Evolutionary conservation across 192 early-diverging fungal species (phyloP).

Genomic region (Chytriomyces hyalinus): DNA sequence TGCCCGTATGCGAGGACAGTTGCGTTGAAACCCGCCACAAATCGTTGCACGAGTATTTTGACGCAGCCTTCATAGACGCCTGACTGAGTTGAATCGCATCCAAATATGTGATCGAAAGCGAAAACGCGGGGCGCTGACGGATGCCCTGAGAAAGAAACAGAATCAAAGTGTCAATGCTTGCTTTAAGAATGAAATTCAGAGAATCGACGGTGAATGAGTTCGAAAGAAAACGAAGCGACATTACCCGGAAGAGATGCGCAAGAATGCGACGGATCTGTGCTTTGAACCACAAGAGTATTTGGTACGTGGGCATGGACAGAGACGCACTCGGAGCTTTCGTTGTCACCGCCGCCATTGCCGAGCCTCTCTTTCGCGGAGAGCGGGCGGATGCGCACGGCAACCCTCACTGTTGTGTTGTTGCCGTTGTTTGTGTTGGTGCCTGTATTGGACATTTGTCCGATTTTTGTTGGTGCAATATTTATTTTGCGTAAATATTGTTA

Average conservation of each 20-base stretch:
- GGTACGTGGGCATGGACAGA: slow-evolving; percentile 28
- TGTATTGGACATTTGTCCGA: no score
- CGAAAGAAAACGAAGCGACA: background rate
- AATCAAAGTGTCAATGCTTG: no score
- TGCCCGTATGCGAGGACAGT: slow-evolving; percentile 62
- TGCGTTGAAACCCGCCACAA: slow-evolving; percentile 64
- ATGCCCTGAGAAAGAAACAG: no score
- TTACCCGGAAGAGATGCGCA: no score
- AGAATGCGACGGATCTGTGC: background rate
- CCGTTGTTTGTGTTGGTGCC: no score
- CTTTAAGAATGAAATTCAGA: slow-evolving; percentile 11
- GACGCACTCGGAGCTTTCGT: slow-evolving; percentile 55
- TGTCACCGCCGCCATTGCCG: slow-evolving; percentile 28
- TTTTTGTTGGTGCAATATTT: no score
- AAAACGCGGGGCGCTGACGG: slow-evolving; percentile 26
- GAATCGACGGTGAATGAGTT: slow-evolving; percentile 12
- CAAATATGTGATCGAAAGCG: slow-evolving; percentile 70
- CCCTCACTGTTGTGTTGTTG: slow-evolving; percentile 58
- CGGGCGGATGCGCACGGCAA: slow-evolving; percentile 82
- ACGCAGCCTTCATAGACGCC: slow-evolving; percentile 80
- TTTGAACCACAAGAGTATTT: slow-evolving; percentile 36
- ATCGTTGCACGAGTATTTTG: slow-evolving; percentile 52
- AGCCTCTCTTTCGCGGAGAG: slow-evolving; percentile 75
- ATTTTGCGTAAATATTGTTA: no score
- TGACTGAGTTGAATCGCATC: slow-evolving; percentile 74